Evolutionary conservation across 495 filamentous ascomycete species (phyloP).

Genomic region (Annulohypoxylon nitens): DNA sequence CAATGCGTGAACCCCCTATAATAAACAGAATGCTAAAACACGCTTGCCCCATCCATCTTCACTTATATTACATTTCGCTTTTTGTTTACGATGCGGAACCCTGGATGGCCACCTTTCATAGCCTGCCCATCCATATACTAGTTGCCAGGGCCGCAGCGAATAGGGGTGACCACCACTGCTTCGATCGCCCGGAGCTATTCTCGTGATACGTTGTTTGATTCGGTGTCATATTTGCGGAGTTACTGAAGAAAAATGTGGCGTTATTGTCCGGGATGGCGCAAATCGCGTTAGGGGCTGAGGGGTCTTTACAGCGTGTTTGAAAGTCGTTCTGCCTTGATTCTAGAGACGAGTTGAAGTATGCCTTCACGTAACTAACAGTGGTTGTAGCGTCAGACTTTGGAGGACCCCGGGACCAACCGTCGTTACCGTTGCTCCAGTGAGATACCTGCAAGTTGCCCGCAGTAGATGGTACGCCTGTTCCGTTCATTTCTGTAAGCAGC

Average conservation of each 20-base stretch:
- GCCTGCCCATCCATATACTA: conserved; percentile 33
- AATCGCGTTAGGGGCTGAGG: conserved; percentile 55
- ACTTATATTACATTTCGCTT: conserved; percentile 10
- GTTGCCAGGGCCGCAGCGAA: conserved; percentile 38
- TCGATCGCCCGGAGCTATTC: conserved; percentile 29
- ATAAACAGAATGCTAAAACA: conserved; percentile 4
- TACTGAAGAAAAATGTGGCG: conserved; percentile 71
- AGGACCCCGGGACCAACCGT: conserved; percentile 75
- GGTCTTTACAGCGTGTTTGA: conserved; percentile 61
- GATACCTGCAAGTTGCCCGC: conserved; percentile 75
- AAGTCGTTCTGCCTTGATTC: conserved; percentile 60
- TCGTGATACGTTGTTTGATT: conserved; percentile 67
- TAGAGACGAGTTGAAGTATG: conserved; percentile 79
- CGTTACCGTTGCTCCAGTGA: conserved; percentile 84
- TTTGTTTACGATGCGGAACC: background rate
- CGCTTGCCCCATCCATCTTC: conserved; percentile 15
- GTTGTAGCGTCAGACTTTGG: conserved; percentile 70
- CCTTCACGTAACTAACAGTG: conserved; percentile 75
- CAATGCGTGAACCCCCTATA: conserved; percentile 2
- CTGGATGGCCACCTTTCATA: conserved; percentile 26
- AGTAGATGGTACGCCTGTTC: conserved; percentile 65
- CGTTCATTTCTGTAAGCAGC: conserved; percentile 67
- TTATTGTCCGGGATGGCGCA: conserved; percentile 71
- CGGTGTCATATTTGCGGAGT: conserved; percentile 65
- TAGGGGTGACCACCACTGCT: conserved; percentile 23